Evolutionary conservation across 805 yeast species (phyloP), one percentile per base, ranked within the genome.

Genomic region (Kodamaea neixiangensis): DNA sequence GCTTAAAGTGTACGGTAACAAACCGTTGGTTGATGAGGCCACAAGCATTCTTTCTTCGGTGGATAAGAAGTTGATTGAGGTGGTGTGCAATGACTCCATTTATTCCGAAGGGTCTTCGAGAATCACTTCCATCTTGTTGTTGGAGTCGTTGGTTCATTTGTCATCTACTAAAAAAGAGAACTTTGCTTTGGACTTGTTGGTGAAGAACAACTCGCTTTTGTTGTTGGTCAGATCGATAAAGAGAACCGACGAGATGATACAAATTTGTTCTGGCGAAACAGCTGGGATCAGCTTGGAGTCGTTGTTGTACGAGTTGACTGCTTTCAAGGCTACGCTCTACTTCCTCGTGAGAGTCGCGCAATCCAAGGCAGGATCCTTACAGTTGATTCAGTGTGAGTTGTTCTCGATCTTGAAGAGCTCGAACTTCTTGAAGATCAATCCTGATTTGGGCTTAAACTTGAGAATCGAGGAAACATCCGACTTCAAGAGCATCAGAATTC

Each of bases 31-130:
- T 7, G 69, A 71, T 11, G 83, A 81, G 44, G 65, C 85, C 14
- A 63, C 80, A 47, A 76, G 75, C n/a, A 77, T 80, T 20, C 68
- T 90, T 42, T 78, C 81, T 50, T 76, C 86, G 3, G 78, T 83
- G 31, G 96, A 86, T 51, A 61, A 64, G 14, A 78, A 80, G 54
- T 68, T 90, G 47, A 73, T 89, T 21, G 84, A 81, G 15, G 75
- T 80, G 1, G 76, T 90, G 29, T 85, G 89, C 61, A 83, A 81
- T 53, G 98, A 94, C 69, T 85, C 94, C 0, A 79, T 89, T 13
- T 76, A 82, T 48, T 90, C 92, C 2, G 94, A 87, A 58, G 94
- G 93, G 1, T 72, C 86, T 0, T 79, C 86, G 6, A 79, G 94
- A 57, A 78, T 91, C 9, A 83, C 93, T 0, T 85, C 96, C 1